Conservation (phyloP, 352 stramenopile genomes). For the Pythium guiyangense region DNA sequence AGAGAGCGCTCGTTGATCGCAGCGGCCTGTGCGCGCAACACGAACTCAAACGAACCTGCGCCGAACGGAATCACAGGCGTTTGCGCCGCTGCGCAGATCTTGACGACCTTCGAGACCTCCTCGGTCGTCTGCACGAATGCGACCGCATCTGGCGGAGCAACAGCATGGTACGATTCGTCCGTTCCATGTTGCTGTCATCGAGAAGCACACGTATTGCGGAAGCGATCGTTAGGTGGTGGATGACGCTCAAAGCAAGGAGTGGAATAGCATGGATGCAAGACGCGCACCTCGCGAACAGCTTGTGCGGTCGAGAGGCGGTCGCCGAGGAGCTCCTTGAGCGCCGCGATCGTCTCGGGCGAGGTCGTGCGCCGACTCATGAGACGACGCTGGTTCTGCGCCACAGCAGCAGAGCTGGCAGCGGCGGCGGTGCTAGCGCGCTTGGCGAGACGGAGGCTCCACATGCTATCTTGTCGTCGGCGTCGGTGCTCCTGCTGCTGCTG, state of each 20-base stretch:
- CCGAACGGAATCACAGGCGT: conserved; percentile 96
- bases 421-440: conserved; percentile 1
- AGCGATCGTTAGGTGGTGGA: too few relatives aligned
- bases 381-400: not conserved
- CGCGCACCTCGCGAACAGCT: conserved; percentile 48
- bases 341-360: conserved; percentile 39
- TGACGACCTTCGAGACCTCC: conserved; percentile 89
- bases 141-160: conserved; percentile 81
- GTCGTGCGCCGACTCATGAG: conserved; percentile 28
- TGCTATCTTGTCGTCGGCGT: not conserved
- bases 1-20: too few relatives aligned
- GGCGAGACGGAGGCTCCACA: conserved; percentile 13
- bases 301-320: conserved; percentile 67
- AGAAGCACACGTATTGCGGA: not conserved
- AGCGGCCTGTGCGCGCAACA: not conserved
- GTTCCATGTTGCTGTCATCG: conserved; percentile 73
- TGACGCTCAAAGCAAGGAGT: too few relatives aligned
- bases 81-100: conserved; percentile 72
- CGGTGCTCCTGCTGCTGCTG: not conserved
- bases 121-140: conserved; percentile 82
- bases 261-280: not conserved
- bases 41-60: conserved; percentile 56
- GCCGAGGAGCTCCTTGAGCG: conserved; percentile 52
- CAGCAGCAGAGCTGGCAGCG: not conserved
- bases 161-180: conserved; percentile 90